Evolutionary conservation across 2,329 filamentous ascomycete species (phyloP).

Genomic region (Pseudodiploospora longispora): DNA sequence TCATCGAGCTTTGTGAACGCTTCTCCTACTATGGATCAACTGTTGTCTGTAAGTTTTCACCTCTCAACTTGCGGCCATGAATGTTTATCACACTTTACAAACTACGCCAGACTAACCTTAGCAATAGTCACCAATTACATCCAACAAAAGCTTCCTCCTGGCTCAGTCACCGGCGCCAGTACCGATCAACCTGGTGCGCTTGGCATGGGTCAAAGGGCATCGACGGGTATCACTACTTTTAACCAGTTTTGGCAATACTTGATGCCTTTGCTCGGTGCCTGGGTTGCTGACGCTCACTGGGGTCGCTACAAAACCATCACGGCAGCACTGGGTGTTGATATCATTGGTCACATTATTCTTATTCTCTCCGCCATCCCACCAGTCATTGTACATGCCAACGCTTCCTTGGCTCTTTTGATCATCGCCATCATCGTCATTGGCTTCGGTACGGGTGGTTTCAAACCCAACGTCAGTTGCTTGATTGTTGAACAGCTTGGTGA

Average conservation of each 20-base stretch:
- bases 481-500: constrained; percentile 58
- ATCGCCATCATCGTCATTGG: constrained; percentile 46
- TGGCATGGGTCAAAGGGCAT: constrained; percentile 48
- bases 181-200: constrained; percentile 43
- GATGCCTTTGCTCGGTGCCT: constrained; percentile 49
- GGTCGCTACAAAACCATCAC: constrained; percentile 64
- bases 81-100: too few relatives aligned
- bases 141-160: constrained; percentile 45
- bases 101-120: too few relatives aligned
- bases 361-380: constrained; percentile 57
- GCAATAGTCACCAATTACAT: constrained; percentile 51
- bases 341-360: constrained; percentile 59
- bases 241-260: constrained; percentile 54
- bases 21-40: constrained; percentile 66
- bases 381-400: constrained; percentile 47
- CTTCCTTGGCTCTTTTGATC: constrained; percentile 54
- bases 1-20: constrained; percentile 63
- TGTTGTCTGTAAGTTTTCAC: constrained; percentile 48
- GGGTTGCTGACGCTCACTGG: constrained; percentile 46
- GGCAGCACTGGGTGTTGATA: constrained; percentile 51
- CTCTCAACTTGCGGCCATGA: too few relatives aligned
- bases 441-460: constrained; percentile 67
- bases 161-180: constrained; percentile 46
- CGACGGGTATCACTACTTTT: constrained; percentile 35
- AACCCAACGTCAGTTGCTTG: constrained; percentile 61